phyloP scores from a whole-genome alignment of 169 alveolate species.

The Plasmodium gonderi region DNA sequence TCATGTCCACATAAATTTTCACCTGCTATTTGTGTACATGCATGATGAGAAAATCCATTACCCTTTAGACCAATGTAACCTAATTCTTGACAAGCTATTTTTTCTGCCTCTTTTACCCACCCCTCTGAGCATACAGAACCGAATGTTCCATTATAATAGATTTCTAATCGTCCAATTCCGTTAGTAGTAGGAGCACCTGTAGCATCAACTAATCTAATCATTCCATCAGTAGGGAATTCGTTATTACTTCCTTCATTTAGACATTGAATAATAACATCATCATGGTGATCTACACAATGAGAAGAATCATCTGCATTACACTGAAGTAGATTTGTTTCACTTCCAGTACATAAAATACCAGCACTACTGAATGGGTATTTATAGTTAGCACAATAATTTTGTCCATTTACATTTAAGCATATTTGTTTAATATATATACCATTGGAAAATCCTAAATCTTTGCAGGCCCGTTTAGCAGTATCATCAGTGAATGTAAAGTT shows the following conservation, averaged over 20 bases:
- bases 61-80: slow-evolving; percentile 86
- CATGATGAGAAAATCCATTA: slow-evolving; percentile 89
- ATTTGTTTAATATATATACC: slow-evolving; percentile 84
- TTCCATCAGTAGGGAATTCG: slow-evolving; percentile 81
- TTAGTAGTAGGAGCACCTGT: slow-evolving; percentile 86
- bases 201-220: slow-evolving; percentile 84
- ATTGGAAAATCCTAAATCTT: slow-evolving; percentile 87
- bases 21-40: slow-evolving; percentile 88
- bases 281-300: slow-evolving; percentile 85
- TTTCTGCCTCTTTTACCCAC: slow-evolving; percentile 86
- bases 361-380: slow-evolving; percentile 87
- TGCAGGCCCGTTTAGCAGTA: slow-evolving; percentile 89
- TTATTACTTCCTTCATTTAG: slow-evolving; percentile 78
- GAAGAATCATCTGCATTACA: slow-evolving; percentile 89
- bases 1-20: slow-evolving; percentile 89
- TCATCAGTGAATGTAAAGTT: slow-evolving; percentile 81
- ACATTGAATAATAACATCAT: slow-evolving; percentile 88
- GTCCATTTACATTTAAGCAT: slow-evolving; percentile 85
- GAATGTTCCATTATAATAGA: slow-evolving; percentile 63
- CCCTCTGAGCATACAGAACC: slow-evolving; percentile 89
- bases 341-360: slow-evolving; percentile 86
- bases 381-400: slow-evolving; percentile 87
- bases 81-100: slow-evolving; percentile 89
- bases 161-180: slow-evolving; percentile 78
- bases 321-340: slow-evolving; percentile 79